These are phyloP conservation scores for Boletus nobilissimus DNA, from an alignment of 1,284 basidiomycete species.

Conservation along the genomic window DNA sequence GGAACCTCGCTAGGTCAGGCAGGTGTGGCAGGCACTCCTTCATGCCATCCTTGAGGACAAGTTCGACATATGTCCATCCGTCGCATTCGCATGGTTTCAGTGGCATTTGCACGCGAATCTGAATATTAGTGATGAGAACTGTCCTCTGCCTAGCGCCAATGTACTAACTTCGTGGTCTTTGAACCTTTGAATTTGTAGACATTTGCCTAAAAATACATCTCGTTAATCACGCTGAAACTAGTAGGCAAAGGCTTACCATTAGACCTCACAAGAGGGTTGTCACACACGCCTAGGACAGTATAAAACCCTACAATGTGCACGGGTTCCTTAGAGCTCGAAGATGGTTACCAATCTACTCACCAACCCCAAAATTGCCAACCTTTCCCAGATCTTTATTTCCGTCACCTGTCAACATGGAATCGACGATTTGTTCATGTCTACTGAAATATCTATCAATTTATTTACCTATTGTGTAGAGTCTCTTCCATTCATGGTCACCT, in stretches of 20 bases:
- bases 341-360: not conserved
- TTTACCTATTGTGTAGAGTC: not conserved
- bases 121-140: not conserved
- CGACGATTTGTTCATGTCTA: too few relatives aligned
- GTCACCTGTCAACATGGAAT: not conserved
- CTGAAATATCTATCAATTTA: too few relatives aligned
- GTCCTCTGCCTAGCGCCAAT: not conserved
- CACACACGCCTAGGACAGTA: not conserved
- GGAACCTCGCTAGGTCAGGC: not conserved
- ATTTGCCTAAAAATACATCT: not conserved
- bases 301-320: not conserved
- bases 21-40: not conserved
- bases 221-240: not conserved
- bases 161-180: not conserved
- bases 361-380: slow-evolving; percentile 4
- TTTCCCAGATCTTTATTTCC: not conserved
- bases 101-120: not conserved
- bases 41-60: not conserved
- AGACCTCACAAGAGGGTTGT: not conserved
- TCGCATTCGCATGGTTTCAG: not conserved
- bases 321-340: not conserved
- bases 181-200: not conserved
- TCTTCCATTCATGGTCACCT: not conserved
- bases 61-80: slow-evolving; percentile 3
- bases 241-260: not conserved